Conservation (phyloP, 2,329 filamentous ascomycete species). For the Pochonia chlamydosporia region DNA sequence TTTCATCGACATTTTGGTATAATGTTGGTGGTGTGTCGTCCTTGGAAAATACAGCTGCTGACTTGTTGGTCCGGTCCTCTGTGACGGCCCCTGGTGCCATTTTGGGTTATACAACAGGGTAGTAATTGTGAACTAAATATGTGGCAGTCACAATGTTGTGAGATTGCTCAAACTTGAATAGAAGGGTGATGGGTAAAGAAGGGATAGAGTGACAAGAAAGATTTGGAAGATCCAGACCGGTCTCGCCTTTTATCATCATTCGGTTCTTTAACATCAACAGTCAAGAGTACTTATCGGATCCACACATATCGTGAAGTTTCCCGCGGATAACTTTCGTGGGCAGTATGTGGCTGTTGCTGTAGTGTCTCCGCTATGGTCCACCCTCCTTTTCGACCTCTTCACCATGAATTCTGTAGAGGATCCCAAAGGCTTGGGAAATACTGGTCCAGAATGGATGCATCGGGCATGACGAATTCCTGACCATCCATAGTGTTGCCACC, state of each 20-base stretch:
- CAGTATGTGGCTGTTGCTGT: conserved; percentile 5
- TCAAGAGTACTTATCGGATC: neutral
- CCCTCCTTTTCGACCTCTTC: neutral
- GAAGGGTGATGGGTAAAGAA: too few species aligned
- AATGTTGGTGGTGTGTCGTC: conserved; percentile 12
- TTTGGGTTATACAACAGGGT: neutral
- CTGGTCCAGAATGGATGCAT: conserved; percentile 27
- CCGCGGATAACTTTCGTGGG: conserved; percentile 7
- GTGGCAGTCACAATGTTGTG: neutral
- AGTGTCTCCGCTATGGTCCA: too few species aligned
- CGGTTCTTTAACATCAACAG: neutral
- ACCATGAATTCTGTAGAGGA: conserved; percentile 29
- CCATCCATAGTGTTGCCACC: conserved; percentile 10
- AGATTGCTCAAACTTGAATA: neutral
- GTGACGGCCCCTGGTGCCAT: neutral
- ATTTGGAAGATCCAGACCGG: neutral
- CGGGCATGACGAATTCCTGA: conserved; percentile 23
- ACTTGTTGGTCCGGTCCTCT: neutral
- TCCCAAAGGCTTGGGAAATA: conserved; percentile 30
- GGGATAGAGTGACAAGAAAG: neutral
- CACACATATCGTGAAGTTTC: conserved; percentile 13
- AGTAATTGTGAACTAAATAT: neutral
- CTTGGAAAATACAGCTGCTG: conserved; percentile 5
- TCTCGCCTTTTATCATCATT: neutral
- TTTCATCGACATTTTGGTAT: conserved; percentile 15